Conservation (phyloP, 306 rosid species). For the Abrus precatorius region DNA sequence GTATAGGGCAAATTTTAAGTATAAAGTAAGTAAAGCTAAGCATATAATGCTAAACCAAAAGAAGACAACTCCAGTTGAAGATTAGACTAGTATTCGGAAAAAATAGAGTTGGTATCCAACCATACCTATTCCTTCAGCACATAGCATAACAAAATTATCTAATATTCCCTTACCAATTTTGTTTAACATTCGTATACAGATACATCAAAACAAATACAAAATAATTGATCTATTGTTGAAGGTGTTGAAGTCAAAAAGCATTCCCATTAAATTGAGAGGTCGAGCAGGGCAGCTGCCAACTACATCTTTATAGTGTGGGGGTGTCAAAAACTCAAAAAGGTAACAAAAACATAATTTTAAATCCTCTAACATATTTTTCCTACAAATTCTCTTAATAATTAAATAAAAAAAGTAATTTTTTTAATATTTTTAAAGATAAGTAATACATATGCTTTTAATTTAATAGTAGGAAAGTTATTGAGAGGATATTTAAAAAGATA, state of each 20-base stretch:
- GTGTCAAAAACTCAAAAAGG: constrained; percentile 6
- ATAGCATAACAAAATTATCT: constrained; percentile 43
- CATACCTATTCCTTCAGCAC: constrained; percentile 45
- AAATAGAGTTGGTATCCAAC: constrained; percentile 56
- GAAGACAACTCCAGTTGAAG: constrained; percentile 24
- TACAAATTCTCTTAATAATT: no score
- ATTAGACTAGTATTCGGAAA: not conserved
- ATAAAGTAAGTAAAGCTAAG: constrained; percentile 3
- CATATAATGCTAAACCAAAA: constrained; percentile 16
- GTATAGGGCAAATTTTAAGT: not conserved
- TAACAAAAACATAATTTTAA: no score
- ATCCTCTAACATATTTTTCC: no score
- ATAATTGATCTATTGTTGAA: not conserved
- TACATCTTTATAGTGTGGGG: not conserved
- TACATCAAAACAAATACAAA: not conserved
- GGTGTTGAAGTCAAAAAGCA: constrained; percentile 40
- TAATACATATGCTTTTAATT: no score
- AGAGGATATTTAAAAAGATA: no score
- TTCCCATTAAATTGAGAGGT: not conserved
- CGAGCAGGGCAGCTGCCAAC: not conserved
- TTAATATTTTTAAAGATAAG: no score
- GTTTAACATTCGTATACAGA: not conserved
- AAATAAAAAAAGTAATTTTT: no score
- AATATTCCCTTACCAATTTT: constrained; percentile 41
- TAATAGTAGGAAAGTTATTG: no score